phyloP scores from a whole-genome alignment of 768 basidiomycete genomes.

The Pulveroboletus sp. region DNA sequence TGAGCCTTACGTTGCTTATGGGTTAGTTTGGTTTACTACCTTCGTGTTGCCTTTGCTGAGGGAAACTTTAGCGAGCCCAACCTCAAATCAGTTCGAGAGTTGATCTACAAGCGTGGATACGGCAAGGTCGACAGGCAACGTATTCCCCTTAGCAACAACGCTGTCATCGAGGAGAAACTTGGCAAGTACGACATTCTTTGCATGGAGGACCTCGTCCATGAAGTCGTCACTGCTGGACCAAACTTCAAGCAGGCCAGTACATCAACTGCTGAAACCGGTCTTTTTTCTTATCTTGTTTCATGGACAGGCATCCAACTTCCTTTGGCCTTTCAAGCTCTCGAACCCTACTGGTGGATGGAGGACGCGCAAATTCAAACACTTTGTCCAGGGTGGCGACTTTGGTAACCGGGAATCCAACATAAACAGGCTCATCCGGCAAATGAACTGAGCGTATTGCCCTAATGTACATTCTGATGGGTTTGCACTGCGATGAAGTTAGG shows the following conservation, averaged over 20 bases:
- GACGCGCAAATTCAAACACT: slow-evolving; percentile 96
- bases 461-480: background rate
- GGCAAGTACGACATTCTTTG: slow-evolving; percentile 95
- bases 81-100: slow-evolving; percentile 92
- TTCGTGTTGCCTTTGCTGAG: slow-evolving; percentile 2
- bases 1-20: slow-evolving; percentile 97
- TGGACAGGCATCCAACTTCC: slow-evolving; percentile 80
- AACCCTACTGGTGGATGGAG: slow-evolving; percentile 99
- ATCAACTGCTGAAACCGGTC: background rate
- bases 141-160: slow-evolving; percentile 91
- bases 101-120: slow-evolving; percentile 99
- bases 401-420: slow-evolving; percentile 97
- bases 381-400: slow-evolving; percentile 93
- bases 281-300: background rate
- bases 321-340: slow-evolving; percentile 99
- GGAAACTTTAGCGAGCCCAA: slow-evolving; percentile 72
- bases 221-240: slow-evolving; percentile 91
- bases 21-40: slow-evolving; percentile 42
- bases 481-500: slow-evolving; percentile 3
- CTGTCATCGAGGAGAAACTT: slow-evolving; percentile 84
- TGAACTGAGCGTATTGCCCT: slow-evolving; percentile 54
- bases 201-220: slow-evolving; percentile 95
- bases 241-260: slow-evolving; percentile 94
- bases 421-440: slow-evolving; percentile 94
- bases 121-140: slow-evolving; percentile 98